Evolutionary conservation across 306 rosid genomes (phyloP), one percentile per base, ranked within the genome.

Genomic region (Spatholobus suberectus): DNA sequence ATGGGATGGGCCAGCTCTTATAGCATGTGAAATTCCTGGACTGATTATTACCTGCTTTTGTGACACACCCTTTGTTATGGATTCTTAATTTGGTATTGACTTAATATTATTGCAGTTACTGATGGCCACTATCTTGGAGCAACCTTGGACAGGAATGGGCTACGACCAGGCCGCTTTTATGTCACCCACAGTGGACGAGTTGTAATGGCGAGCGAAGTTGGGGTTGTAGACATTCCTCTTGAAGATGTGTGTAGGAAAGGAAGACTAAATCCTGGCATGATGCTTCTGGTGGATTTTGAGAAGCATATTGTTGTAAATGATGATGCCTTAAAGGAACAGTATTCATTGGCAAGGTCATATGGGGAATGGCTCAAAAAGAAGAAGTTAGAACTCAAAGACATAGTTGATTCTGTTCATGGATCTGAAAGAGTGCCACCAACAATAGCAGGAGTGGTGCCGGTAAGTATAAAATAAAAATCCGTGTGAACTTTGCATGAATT

Each of bases 1-100:
- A 75, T 96, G 99, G 99, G 99, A 96, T 81, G 99, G 99, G 68
- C 99, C 99, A 38, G 99, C 99, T 74, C 98, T 96, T 73, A 91
- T 96, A 82, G 92, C 99, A 88, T 96, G 99, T 96, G 12, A 32
- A 63, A 32, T 63, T 63, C 43, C 44, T 63, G 70, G 44, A 63
- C 70, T 34, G 23, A 32, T 63, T 63, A 15, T 81, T 88, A 20
- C 81, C 88, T 85, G 84, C 88, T 91, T 93, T 92, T 37, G 72
- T 66, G 18, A 37, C 72, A 66, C 3, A 15, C 26, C 15, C 27
- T 35, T 66, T 10, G 47, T n/a, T n/a, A 9, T 35, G 47, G 26
- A 35, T 66, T 66, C 72, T 66, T 37, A 65, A 37, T 66, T 66
- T 8, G 8, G 72, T 65, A 8, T 66, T 37, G 15, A 7, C 72